Evolutionary conservation across 306 rosid species (phyloP).

Genomic region (Corylus americana): DNA sequence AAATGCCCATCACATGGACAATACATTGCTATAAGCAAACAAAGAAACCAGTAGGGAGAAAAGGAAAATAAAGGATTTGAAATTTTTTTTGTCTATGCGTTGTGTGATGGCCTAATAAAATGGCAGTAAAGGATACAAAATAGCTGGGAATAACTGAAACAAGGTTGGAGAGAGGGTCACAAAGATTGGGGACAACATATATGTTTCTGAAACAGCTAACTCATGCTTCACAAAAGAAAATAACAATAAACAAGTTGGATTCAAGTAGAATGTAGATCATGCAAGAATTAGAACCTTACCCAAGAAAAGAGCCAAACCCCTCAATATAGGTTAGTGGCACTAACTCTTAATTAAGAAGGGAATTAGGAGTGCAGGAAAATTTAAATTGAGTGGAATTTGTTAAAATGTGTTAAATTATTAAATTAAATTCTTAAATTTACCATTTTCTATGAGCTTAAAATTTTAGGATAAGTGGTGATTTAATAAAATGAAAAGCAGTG

Average conservation of each 20-base stretch:
- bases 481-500: neutral
- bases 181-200: neutral
- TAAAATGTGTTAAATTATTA: neutral
- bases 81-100: neutral
- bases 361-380: neutral
- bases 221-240: neutral
- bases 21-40: neutral
- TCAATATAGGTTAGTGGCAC: neutral
- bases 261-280: neutral
- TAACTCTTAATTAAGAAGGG: neutral
- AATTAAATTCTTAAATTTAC: no score
- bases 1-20: constrained; percentile 11
- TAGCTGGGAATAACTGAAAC: constrained; percentile 2
- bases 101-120: neutral
- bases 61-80: neutral
- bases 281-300: neutral
- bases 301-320: neutral
- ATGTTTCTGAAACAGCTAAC: neutral
- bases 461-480: no score
- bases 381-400: neutral
- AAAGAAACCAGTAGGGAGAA: neutral
- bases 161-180: neutral
- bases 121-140: neutral
- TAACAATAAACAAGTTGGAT: neutral
- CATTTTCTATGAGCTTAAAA: no score